phyloP scores from a whole-genome alignment of 352 stramenopile species.

The Vaucheria bursata region DNA sequence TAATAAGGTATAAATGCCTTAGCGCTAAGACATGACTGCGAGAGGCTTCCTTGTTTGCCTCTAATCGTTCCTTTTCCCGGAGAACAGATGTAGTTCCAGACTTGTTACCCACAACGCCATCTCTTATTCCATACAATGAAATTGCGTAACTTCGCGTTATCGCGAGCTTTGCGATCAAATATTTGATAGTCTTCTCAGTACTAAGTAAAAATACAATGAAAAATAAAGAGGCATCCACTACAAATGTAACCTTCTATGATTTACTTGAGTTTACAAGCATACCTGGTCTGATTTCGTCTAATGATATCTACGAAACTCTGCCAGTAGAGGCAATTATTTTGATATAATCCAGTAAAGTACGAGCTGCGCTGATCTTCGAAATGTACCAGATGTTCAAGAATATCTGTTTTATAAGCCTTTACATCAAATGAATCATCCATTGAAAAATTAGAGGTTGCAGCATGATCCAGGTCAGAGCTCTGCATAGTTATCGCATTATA shows the following conservation, averaged over 20 bases:
- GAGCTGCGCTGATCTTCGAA: not conserved
- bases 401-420: not conserved
- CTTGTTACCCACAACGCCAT: slow-evolving; percentile 1
- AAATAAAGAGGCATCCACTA: not conserved
- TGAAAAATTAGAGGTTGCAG: too few relatives aligned
- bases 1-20: too few relatives aligned
- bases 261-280: not conserved
- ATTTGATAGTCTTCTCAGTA: slow-evolving; percentile 32
- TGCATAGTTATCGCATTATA: too few relatives aligned
- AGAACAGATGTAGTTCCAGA: not conserved
- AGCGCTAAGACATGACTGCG: too few relatives aligned
- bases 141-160: slow-evolving; percentile 12
- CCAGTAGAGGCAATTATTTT: slow-evolving; percentile 26
- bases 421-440: too few relatives aligned
- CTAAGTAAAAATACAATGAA: slow-evolving; percentile 6
- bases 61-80: not conserved
- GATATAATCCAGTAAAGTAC: not conserved
- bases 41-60: not conserved
- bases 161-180: slow-evolving; percentile 22
- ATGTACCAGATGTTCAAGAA: not conserved
- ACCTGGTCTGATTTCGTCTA: slow-evolving; percentile 30
- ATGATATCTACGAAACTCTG: slow-evolving; percentile 45
- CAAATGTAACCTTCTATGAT: not conserved
- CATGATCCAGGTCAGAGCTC: too few relatives aligned
- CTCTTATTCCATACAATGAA: slow-evolving; percentile 29